Base-by-base conservation (phyloP, 208 protist species). In the Vickermania spadyakhi region DNA sequence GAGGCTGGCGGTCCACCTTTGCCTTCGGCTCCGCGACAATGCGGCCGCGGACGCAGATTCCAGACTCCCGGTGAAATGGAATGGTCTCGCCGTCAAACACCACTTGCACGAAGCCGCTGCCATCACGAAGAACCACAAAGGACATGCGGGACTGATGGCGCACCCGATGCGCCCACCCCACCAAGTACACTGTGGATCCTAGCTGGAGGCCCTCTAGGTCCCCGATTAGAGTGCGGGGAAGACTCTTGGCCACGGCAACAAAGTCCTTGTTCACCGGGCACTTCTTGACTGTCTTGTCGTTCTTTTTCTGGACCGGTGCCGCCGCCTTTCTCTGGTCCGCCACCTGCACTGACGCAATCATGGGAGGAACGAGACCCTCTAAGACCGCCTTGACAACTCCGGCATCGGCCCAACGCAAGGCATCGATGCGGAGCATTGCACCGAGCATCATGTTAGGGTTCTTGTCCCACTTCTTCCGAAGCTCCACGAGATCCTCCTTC, bases 91-190 rank as follows among this genome's bases (percentile, higher is more conserved):
- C 79, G 60, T 87, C 84, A 7, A 99, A 89, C 29, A 99, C 96
- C 62, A 67, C 79, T 79, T 99, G 97, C 29, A 98, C 78, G 68
- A 83, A 98, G 51, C 97, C 91, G 51, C 89, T 88, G 28, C 97
- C 98, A 74, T 99, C 97, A 58, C 98, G 81, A 3, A 99, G 68
- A 1, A 96, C 89, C 1, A 99, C 62, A 73, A 99, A 99, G 21
- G 93, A 84, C 67, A 99, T 86, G 64, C 93, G 90, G 22, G 89
- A 89, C 73, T 99, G 96, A 58, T 89, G 77, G 51, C 98, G 89
- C 30, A 98, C 60, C 53, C 81, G 77, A 68, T 98, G 95, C 1
- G 97, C 93, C 98, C 98, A 99, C 23, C 96, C 98, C 23, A 75
- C 25, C 1, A 99, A 64, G 57, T 85, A 78, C 14, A 99, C 85